Evolutionary conservation across 2,329 filamentous ascomycete species (phyloP).

Genomic region (Paecilomyces niveus): DNA sequence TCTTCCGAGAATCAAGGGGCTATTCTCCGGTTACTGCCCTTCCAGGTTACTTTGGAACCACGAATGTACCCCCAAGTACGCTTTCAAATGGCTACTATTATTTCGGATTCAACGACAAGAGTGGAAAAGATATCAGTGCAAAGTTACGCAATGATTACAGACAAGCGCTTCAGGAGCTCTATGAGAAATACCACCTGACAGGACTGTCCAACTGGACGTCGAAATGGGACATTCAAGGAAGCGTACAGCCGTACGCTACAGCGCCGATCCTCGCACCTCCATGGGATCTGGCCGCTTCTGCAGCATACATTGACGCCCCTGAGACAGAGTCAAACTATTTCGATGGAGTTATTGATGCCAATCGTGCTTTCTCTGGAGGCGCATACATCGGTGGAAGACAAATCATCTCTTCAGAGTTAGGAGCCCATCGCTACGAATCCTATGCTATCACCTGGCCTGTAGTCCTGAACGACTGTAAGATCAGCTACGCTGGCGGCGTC

Average conservation of each 20-base stretch:
- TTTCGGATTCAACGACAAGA: background rate
- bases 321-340: slow-evolving; percentile 1
- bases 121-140: background rate
- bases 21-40: background rate
- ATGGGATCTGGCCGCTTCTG: background rate
- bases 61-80: background rate
- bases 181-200: background rate
- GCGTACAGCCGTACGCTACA: background rate
- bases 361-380: background rate
- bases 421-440: background rate
- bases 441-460: slow-evolving; percentile 1
- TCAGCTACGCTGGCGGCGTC: background rate
- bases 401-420: background rate
- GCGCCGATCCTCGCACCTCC: background rate
- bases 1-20: background rate
- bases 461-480: background rate
- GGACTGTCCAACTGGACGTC: background rate
- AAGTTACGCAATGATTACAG: background rate
- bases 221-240: background rate
- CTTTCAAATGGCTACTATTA: background rate
- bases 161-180: background rate
- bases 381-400: background rate
- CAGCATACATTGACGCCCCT: background rate
- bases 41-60: background rate
- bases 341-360: background rate